Evolutionary conservation across 345 rosid genomes (phyloP).

Genomic region (Syzygium jambos): DNA sequence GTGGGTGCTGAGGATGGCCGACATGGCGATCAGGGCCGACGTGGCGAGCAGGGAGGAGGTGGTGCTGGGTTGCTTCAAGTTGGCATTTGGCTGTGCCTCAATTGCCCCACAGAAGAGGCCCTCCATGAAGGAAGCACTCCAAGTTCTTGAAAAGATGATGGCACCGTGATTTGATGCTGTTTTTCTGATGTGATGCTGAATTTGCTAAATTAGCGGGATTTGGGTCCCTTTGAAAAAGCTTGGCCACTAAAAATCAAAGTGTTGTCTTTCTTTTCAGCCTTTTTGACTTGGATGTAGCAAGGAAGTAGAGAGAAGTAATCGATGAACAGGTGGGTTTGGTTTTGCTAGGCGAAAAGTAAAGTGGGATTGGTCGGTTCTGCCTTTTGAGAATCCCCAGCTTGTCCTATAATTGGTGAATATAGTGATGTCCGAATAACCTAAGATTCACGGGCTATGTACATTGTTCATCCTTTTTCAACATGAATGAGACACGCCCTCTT

Average conservation of each 20-base stretch:
- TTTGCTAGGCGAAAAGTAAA: not conserved
- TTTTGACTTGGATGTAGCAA: not conserved
- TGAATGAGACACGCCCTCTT: not conserved
- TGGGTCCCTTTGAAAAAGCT: constrained; percentile 5
- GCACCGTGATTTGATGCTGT: not conserved
- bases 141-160: constrained; percentile 49
- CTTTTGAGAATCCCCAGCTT: not conserved
- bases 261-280: not conserved
- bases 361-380: not conserved
- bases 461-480: not conserved
- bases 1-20: constrained; percentile 45
- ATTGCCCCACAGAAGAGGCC: constrained; percentile 75
- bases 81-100: constrained; percentile 68
- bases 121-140: constrained; percentile 69
- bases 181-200: not conserved
- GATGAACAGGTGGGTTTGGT: not conserved
- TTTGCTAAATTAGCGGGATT: not conserved
- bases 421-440: not conserved
- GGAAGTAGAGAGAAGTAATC: not conserved
- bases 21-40: constrained; percentile 44
- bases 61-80: constrained; percentile 43
- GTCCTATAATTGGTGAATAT: not conserved
- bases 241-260: constrained; percentile 12
- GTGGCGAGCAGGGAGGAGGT: constrained; percentile 49
- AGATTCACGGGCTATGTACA: not conserved